Conservation (phyloP, 1,139 yeast genomes). For the Yamadazyma songkhlaensis region DNA sequence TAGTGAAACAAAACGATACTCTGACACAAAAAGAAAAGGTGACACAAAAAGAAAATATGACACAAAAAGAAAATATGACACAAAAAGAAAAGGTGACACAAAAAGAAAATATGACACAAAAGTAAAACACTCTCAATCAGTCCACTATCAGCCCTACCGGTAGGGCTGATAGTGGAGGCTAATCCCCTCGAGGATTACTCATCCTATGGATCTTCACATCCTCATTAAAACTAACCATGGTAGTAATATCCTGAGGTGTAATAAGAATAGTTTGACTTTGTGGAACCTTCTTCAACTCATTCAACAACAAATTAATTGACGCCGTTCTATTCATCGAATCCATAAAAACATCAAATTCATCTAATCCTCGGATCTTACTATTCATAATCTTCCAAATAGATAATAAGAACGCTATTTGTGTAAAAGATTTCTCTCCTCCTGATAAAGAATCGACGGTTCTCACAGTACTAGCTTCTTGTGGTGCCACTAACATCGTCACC, state of each 20-base stretch:
- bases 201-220: constrained; percentile 74
- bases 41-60: too few species aligned
- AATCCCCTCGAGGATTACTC: constrained; percentile 44
- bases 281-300: constrained; percentile 58
- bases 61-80: too few species aligned
- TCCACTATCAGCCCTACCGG: too few species aligned
- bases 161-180: not conserved
- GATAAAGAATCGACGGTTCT: constrained; percentile 82
- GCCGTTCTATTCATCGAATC: constrained; percentile 86
- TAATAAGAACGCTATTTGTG: constrained; percentile 82
- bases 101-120: too few species aligned
- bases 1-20: too few species aligned
- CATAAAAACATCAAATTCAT: constrained; percentile 98
- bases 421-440: constrained; percentile 95
- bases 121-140: too few species aligned
- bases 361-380: constrained; percentile 82
- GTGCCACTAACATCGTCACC: constrained; percentile 56
- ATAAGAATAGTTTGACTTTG: constrained; percentile 87
- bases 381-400: constrained; percentile 95
- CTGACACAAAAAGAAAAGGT: too few species aligned
- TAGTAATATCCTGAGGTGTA: constrained; percentile 91
- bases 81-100: too few species aligned
- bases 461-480: constrained; percentile 54
- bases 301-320: constrained; percentile 72
- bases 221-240: constrained; percentile 61